Conservation (phyloP, 495 filamentous ascomycete genomes). For the Trichodelitschia bisporula region DNA sequence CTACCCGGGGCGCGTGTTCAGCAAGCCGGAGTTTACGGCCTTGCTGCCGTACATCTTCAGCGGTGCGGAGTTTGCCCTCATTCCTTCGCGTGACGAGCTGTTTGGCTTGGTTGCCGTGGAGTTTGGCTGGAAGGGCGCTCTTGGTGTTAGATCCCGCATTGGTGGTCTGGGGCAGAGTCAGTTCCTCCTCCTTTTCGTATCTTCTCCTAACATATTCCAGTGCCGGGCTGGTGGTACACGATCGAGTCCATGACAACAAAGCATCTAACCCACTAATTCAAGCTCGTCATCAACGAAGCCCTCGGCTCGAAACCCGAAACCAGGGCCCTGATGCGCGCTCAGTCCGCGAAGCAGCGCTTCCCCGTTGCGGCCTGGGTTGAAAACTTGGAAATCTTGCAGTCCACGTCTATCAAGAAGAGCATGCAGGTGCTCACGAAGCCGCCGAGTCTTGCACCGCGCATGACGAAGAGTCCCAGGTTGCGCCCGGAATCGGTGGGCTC, state of each 20-base stretch:
- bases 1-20: conserved; percentile 55
- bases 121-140: conserved; percentile 53
- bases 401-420: conserved; percentile 13
- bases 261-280: conserved; percentile 51
- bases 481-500: too few relatives aligned
- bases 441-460: too few relatives aligned
- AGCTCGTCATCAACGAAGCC: conserved; percentile 38
- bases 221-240: conserved; percentile 57
- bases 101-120: conserved; percentile 67
- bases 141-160: conserved; percentile 44
- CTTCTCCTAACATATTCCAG: too few relatives aligned
- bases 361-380: conserved; percentile 26
- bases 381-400: conserved; percentile 17
- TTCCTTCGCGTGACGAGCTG: conserved; percentile 57
- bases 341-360: conserved; percentile 54
- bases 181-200: too few relatives aligned
- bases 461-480: too few relatives aligned
- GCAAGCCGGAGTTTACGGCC: conserved; percentile 52
- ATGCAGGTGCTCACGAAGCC: too few relatives aligned
- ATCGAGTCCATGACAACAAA: conserved; percentile 42
- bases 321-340: conserved; percentile 45
- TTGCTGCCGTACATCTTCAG: conserved; percentile 55
- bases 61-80: conserved; percentile 56
- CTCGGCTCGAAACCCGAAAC: conserved; percentile 32
- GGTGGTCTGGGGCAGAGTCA: conserved; percentile 55